Evolutionary conservation across 2,329 filamentous ascomycete species (phyloP), one percentile per base, ranked within the genome.

Genomic region (Diaporthe eres): DNA sequence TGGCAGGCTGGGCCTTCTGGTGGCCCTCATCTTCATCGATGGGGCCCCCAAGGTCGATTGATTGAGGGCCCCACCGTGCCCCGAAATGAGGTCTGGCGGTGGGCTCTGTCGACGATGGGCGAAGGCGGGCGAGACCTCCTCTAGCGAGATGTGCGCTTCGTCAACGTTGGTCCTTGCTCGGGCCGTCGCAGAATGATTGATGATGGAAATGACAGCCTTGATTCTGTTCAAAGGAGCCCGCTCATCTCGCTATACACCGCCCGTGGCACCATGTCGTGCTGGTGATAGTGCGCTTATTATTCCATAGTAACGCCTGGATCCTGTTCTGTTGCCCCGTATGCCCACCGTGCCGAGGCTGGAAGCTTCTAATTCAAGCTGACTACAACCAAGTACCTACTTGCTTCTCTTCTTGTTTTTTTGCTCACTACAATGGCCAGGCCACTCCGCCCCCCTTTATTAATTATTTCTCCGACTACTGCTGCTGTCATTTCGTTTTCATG

Each of bases 171-270:
- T 51, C 57, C 55, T 47, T 72, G 57, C 70, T 51, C 44, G 47
- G 8, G 31, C 34, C 31, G 71, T 72, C 71, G 71, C 71, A 60
- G 57, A 42, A 53, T 72, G 22, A 72, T 63, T 72, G 71, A 53
- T 5, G 15, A 63, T 72, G 31, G 37, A 60, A 53, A 61, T 53
- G 34, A 72, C 65, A 55, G 65, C 65, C 65, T 70, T 55, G 65
- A 55, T 55, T 55, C 15, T 55, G 34, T 28, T 25, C 31, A 28
- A 70, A 70, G 49, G 65, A 55, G 37, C 47, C 44, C 22, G 65
- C 65, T 70, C 65, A 70, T 70, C 49, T 70, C 65, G 65, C 65
- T 70, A 55, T 70, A 53, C 34, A 68, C 47, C 47, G 65, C 47
- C 22, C 63, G 12, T 68, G 63, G 47, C 63, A 68, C 63, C 63